Evolutionary conservation across 768 basidiomycete species (phyloP).

Genomic region (Macrolepiota fuliginosa): DNA sequence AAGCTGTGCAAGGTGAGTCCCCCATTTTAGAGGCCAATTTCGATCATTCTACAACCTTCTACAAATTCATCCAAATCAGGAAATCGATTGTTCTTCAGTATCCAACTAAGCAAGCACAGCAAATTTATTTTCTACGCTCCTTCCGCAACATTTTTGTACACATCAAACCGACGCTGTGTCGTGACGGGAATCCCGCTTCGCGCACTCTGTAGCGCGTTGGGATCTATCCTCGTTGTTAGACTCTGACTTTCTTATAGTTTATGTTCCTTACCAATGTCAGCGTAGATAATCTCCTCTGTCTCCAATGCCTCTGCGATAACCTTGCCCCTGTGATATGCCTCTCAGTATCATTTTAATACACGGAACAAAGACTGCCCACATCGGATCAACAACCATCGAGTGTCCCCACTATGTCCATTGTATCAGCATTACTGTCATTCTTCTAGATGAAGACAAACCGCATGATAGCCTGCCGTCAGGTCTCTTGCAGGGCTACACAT

Average conservation of each 20-base stretch:
- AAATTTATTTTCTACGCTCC: background rate
- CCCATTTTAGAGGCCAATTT: slow-evolving; percentile 30
- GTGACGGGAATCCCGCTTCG: slow-evolving; percentile 91
- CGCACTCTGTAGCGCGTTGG: slow-evolving; percentile 59
- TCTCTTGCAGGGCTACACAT: slow-evolving; percentile 97
- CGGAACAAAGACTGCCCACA: slow-evolving; percentile 45
- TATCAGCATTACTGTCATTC: slow-evolving; percentile 1
- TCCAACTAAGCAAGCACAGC: slow-evolving; percentile 24
- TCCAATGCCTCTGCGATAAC: slow-evolving; percentile 74
- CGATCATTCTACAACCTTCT: slow-evolving; percentile 46
- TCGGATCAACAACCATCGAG: slow-evolving; percentile 87
- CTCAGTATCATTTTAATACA: slow-evolving; percentile 6
- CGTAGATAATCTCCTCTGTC: slow-evolving; percentile 75
- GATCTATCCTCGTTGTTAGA: slow-evolving; percentile 27
- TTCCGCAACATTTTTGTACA: slow-evolving; percentile 69
- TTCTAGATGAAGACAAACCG: slow-evolving; percentile 46
- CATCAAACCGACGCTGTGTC: slow-evolving; percentile 86
- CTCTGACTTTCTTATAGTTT: too few species aligned
- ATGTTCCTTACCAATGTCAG: slow-evolving; percentile 68
- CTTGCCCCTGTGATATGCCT: slow-evolving; percentile 53
- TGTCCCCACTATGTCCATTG: slow-evolving; percentile 70
- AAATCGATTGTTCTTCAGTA: slow-evolving; percentile 20
- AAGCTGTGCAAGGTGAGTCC: slow-evolving; percentile 18
- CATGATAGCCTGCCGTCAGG: slow-evolving; percentile 79
- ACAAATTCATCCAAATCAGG: slow-evolving; percentile 37